Conservation (phyloP, 257 asterid species). For the Salvia splendens region DNA sequence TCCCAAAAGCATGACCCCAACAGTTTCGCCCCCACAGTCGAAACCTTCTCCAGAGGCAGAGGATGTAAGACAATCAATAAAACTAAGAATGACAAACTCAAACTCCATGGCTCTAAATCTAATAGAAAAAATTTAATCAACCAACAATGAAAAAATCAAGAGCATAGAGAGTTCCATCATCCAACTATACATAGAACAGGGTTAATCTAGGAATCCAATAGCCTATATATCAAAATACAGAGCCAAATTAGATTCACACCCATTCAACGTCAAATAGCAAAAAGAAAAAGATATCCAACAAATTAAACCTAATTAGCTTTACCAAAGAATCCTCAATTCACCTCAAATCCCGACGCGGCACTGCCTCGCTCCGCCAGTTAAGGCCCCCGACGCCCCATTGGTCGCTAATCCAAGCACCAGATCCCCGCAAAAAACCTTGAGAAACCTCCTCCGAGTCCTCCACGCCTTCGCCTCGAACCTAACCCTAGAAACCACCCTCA, state of each 20-base stretch:
- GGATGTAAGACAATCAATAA: neutral
- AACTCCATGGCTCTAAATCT: neutral
- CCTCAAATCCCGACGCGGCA: slow-evolving; percentile 79
- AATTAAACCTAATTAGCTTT: slow-evolving; percentile 21
- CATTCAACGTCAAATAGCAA: slow-evolving; percentile 36
- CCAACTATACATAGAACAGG: slow-evolving; percentile 32
- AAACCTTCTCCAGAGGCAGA: neutral
- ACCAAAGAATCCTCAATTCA: slow-evolving; percentile 26
- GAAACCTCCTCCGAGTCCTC: slow-evolving; percentile 65
- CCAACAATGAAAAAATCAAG: slow-evolving; percentile 29
- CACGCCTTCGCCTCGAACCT: slow-evolving; percentile 75
- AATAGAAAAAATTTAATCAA: slow-evolving; percentile 11
- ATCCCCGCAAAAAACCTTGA: slow-evolving; percentile 77
- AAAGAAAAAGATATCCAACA: slow-evolving; percentile 27
- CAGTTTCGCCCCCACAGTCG: neutral
- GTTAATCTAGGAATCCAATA: slow-evolving; percentile 31
- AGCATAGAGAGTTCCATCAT: slow-evolving; percentile 5
- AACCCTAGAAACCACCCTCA: slow-evolving; percentile 66
- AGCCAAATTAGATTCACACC: slow-evolving; percentile 28
- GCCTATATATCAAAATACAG: slow-evolving; percentile 28
- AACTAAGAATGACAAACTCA: neutral
- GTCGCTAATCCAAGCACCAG: slow-evolving; percentile 46
- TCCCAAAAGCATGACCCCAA: slow-evolving; percentile 10
- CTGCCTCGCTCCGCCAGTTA: slow-evolving; percentile 59
- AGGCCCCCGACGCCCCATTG: slow-evolving; percentile 48